Evolutionary conservation across 78 protist species (phyloP).

Genomic region (Dictyostelium discoideum): DNA sequence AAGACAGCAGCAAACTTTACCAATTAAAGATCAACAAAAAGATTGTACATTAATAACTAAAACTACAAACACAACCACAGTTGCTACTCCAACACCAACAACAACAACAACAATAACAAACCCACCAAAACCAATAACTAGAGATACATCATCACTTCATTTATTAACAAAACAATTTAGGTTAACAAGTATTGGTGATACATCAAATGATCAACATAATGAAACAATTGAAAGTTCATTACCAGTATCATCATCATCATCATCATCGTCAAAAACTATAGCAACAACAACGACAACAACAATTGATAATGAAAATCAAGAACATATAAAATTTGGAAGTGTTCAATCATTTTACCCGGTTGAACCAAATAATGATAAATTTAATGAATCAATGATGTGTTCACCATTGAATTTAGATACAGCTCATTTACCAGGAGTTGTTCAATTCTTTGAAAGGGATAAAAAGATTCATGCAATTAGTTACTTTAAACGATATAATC

Average conservation of each 20-base stretch:
- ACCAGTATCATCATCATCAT: background rate
- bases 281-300: background rate
- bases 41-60: background rate
- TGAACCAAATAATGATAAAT: constrained; percentile 25
- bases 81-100: background rate
- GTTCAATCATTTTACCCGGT: constrained; percentile 4
- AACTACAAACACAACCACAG: background rate
- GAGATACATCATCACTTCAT: constrained; percentile 12
- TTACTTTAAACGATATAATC: constrained; percentile 34
- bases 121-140: background rate
- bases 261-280: background rate
- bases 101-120: background rate
- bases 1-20: background rate
- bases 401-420: constrained; percentile 26
- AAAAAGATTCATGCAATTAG: constrained; percentile 17
- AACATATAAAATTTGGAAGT: background rate
- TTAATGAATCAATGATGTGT: constrained; percentile 17
- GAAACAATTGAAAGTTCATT: background rate
- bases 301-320: background rate
- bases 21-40: background rate
- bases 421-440: background rate
- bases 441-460: constrained; percentile 7
- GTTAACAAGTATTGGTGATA: background rate
- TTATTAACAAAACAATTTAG: background rate
- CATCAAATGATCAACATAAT: background rate